phyloP scores from a whole-genome alignment of 345 rosid species.

The Citrus inodora region DNA sequence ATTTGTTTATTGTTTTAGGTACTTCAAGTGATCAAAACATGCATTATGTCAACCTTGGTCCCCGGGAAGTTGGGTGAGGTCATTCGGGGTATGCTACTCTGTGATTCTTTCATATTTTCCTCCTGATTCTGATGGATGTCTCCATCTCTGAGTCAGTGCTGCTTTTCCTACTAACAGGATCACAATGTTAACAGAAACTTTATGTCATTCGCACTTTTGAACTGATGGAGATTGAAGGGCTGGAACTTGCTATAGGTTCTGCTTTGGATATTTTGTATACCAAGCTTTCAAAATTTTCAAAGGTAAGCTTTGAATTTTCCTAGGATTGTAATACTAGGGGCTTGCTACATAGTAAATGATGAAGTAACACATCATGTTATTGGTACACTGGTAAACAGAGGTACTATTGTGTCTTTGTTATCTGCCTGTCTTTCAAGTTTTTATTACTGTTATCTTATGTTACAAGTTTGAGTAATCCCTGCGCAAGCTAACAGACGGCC shows the following conservation, averaged over 20 bases:
- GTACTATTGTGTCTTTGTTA: neutral
- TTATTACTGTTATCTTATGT: neutral
- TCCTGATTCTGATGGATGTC: neutral
- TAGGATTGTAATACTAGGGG: neutral
- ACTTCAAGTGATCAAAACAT: conserved; percentile 66
- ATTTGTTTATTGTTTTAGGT: conserved; percentile 47
- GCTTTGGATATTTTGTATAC: conserved; percentile 59
- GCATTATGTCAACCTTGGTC: conserved; percentile 48
- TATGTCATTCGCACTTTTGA: conserved; percentile 58
- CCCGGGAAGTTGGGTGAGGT: conserved; percentile 51
- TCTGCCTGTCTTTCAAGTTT: neutral
- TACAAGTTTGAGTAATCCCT: neutral
- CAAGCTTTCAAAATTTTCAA: conserved; percentile 57
- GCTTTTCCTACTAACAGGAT: conserved; percentile 15
- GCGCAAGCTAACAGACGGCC: neutral
- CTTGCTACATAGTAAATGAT: neutral
- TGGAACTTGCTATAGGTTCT: conserved; percentile 69
- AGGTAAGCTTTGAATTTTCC: conserved; percentile 37
- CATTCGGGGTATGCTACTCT: conserved; percentile 60
- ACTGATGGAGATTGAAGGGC: conserved; percentile 75
- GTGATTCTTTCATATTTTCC: conserved; percentile 55
- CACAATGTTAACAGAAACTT: conserved; percentile 51
- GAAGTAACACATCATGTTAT: neutral
- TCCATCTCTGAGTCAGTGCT: neutral
- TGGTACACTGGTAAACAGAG: neutral